Evolutionary conservation across 192 early-diverging fungal genomes (phyloP), one percentile per base, ranked within the genome.

Genomic region (Lunasporangiospora selenospora): DNA sequence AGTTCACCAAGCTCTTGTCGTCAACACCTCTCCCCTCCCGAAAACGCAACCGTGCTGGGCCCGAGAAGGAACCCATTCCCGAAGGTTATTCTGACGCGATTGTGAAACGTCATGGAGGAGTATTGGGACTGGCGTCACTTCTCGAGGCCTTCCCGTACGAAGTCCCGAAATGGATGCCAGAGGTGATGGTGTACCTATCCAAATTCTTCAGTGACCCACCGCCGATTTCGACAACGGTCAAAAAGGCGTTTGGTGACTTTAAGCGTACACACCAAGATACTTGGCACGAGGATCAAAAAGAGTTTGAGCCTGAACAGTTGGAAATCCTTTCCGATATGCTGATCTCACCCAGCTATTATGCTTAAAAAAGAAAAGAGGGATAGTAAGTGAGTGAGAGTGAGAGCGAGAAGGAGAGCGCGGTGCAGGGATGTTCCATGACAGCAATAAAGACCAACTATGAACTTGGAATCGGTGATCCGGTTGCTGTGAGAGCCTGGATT

Each of bases 81-180:
- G 61, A 64, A 37, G 88, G 83, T 0, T 88, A 79, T 50, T 57
- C 66, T 2, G 81, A 84, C 6, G 79, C 86, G 0, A 51, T 97
- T 0, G 75, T 89, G 34, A 84, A 81, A 16, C 83, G 93, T 12
- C 97, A 98, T 78, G 89, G 91, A 0, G 94, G 90, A 16, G 93
- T 93, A n/a, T 77, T 98, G 51, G 97, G 95, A 0, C 75, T 98
- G n/a, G 84, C 93, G 13, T 89, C 90, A 3, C 73, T 98, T 9
- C 80, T 98, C 4, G 84, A 91, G 47, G 95, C 95, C 1, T 97
- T 96, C 62, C 97, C 97, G 3, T 98, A 98, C 67, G 91, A 92
- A 15, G 88, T 98, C 2, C 95, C 97, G 4, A 78, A 83, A 31
- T 97, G 95, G 93, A 82, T 98, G 87, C 97, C 97, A 4, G 79